Percentiles rank a stretch among this genome's conserved stretches.
Conservation (phyloP, 1,139 yeast species). For the Debaryomyces psychrophilus region DNA sequence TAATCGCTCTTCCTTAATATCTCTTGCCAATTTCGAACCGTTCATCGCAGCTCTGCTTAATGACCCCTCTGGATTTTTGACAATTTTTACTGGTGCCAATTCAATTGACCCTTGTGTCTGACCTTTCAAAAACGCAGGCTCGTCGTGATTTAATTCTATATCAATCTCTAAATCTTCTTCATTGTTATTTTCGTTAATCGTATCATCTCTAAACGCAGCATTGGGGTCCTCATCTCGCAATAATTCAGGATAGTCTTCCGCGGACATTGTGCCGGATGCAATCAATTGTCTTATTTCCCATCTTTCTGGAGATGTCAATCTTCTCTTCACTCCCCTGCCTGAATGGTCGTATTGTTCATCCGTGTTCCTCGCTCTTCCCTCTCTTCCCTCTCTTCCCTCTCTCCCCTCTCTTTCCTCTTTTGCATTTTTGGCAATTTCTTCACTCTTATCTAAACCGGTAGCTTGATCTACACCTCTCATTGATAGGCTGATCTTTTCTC, state of each 20-base stretch:
- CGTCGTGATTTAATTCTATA: constrained; percentile 68
- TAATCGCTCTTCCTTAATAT: constrained; percentile 61
- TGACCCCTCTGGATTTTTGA: constrained; percentile 78
- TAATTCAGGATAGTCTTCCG: constrained; percentile 73
- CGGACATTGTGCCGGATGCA: constrained; percentile 74
- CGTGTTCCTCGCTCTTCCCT: constrained; percentile 26
- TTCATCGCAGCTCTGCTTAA: constrained; percentile 73
- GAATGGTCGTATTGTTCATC: not conserved
- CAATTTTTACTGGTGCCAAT: constrained; percentile 56
- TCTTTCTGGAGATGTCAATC: constrained; percentile 81
- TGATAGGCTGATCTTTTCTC: constrained; percentile 56
- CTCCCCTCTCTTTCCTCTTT: constrained; percentile 25
- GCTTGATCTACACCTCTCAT: constrained; percentile 78
- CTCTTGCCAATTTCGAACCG: constrained; percentile 72
- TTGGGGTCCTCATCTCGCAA: constrained; percentile 45
- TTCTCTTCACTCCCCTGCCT: constrained; percentile 31
- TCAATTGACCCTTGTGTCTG: constrained; percentile 46
- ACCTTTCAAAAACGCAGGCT: constrained; percentile 75
- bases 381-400: constrained; percentile 17
- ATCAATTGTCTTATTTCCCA: constrained; percentile 88
- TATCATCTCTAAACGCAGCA: constrained; percentile 27
- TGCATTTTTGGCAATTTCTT: constrained; percentile 16
- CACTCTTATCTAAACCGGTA: constrained; percentile 55
- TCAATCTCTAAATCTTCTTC: constrained; percentile 64
- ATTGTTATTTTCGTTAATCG: constrained; percentile 18